A percentile compares a stretch with the other conserved stretches of the same genome.
Evolutionary conservation across 2,329 filamentous ascomycete genomes (phyloP).

Genomic region (Colletotrichum sublineola): DNA sequence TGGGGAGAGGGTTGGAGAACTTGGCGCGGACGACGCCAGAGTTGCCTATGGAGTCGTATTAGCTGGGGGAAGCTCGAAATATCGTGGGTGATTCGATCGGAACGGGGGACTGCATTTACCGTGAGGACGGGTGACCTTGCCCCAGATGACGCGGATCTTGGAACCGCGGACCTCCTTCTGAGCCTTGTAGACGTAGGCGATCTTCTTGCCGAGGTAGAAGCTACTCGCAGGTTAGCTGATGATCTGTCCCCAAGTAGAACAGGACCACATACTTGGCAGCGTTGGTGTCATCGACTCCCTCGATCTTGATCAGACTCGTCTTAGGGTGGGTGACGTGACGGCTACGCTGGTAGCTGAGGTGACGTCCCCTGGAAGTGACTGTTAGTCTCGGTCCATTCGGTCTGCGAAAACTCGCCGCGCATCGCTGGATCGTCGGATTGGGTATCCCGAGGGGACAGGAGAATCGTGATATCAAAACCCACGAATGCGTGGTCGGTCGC

Average conservation of each 20-base stretch:
- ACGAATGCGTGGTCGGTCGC: conserved; percentile 19
- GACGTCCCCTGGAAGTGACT: conserved; percentile 79
- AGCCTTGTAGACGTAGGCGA: conserved; percentile 98
- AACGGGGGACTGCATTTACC: conserved; percentile 67
- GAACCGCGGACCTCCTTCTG: conserved; percentile 95
- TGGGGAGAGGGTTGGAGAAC: conserved; percentile 95
- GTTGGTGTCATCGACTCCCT: conserved; percentile 93
- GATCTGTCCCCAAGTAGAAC: background rate
- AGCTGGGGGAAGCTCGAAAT: conserved; percentile 26
- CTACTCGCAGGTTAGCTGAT: conserved; percentile 53
- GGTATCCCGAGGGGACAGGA: conserved; percentile 2
- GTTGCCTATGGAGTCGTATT: conserved; percentile 74
- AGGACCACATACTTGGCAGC: conserved; percentile 81
- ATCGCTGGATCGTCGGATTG: conserved; percentile 12
- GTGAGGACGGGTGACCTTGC: conserved; percentile 96
- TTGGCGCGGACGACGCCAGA: conserved; percentile 97
- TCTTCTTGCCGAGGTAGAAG: conserved; percentile 99
- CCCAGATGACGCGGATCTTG: conserved; percentile 99
- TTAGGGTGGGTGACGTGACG: conserved; percentile 92
- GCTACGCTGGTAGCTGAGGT: conserved; percentile 97
- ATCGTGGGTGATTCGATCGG: conserved; percentile 12
- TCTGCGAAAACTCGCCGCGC: background rate
- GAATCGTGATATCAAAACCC: conserved; percentile 20
- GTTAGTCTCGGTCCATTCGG: conserved; percentile 32
- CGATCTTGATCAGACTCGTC: conserved; percentile 97